Conservation (phyloP, 2,329 filamentous ascomycete genomes). For the Fusarium neocosmosporiellum region DNA sequence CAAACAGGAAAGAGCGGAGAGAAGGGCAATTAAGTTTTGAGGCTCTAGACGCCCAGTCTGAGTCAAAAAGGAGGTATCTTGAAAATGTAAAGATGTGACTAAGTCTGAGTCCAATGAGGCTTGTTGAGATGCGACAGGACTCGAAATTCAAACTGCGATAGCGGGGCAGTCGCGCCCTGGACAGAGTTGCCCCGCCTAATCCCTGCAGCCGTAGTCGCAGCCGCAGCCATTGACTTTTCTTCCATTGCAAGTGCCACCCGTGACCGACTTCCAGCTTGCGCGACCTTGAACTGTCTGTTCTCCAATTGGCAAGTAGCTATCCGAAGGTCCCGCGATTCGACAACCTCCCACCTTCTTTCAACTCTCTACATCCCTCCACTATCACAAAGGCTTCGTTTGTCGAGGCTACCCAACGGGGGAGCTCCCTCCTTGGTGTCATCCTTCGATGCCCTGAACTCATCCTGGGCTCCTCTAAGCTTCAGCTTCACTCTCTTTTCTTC, state of each 20-base stretch:
- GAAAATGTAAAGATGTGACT: conserved; percentile 25
- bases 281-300: not conserved
- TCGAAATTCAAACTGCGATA: conserved; percentile 35
- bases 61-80: conserved; percentile 34
- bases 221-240: conserved; percentile 15
- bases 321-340: conserved; percentile 10
- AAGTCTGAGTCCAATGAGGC: conserved; percentile 30
- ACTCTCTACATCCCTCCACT: not conserved
- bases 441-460: not conserved
- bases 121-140: conserved; percentile 10
- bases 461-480: not conserved
- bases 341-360: not conserved
- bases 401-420: not conserved
- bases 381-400: not conserved
- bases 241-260: conserved; percentile 33
- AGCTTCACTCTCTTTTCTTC: not conserved
- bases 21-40: not conserved
- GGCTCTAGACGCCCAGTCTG: conserved; percentile 5
- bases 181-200: conserved; percentile 43
- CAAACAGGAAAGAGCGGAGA: not conserved
- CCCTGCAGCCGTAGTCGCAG: conserved; percentile 29
- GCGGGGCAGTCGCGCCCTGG: conserved; percentile 37
- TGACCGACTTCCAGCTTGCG: conserved; percentile 41
- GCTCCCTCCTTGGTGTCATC: not conserved
- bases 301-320: conserved; percentile 31